A percentile compares a stretch with the other conserved stretches of the same genome.
These are phyloP conservation scores for Erysimum cheiranthoides DNA, from an alignment of 345 rosid genomes.

Conservation along the genomic window DNA sequence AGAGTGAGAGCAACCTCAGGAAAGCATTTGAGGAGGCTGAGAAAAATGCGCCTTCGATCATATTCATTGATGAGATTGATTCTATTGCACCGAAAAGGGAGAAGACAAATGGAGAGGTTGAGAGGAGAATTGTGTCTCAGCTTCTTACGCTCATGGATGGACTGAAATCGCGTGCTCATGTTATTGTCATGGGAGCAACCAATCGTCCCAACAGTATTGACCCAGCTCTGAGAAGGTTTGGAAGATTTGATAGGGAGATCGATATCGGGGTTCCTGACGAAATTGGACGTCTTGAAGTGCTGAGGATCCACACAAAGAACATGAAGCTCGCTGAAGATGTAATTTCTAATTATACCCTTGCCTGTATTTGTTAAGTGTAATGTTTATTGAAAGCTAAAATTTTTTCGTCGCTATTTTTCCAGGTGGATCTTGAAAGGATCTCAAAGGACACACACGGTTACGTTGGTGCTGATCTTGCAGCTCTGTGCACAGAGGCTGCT, in stretches of 20 bases:
- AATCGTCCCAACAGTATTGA: constrained; percentile 98
- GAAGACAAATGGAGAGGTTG: constrained; percentile 97
- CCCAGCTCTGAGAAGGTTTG: constrained; percentile 94
- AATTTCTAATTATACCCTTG: constrained; percentile 9
- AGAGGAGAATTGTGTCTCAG: constrained; percentile 98
- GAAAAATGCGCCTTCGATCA: constrained; percentile 96
- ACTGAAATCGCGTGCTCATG: constrained; percentile 90
- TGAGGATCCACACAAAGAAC: constrained; percentile 96
- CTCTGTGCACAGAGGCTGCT: constrained; percentile 96
- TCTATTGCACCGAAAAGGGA: constrained; percentile 97
- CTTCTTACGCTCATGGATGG: constrained; percentile 97
- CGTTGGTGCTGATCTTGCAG: constrained; percentile 99
- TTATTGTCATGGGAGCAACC: constrained; percentile 96
- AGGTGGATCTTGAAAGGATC: constrained; percentile 96
- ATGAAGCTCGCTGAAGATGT: constrained; percentile 98
- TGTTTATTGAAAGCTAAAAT: constrained; percentile 17
- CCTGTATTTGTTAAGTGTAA: constrained; percentile 8
- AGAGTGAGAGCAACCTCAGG: constrained; percentile 98
- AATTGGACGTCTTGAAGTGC: constrained; percentile 97
- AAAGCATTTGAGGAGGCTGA: constrained; percentile 99
- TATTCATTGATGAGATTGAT: constrained; percentile 92
- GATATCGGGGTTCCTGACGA: constrained; percentile 98
- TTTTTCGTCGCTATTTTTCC: constrained; percentile 31
- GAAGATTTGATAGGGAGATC: constrained; percentile 94
- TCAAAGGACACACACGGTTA: constrained; percentile 96